Evolutionary conservation across 2,329 filamentous ascomycete genomes (phyloP).

Genomic region (Penicillium sp.): DNA sequence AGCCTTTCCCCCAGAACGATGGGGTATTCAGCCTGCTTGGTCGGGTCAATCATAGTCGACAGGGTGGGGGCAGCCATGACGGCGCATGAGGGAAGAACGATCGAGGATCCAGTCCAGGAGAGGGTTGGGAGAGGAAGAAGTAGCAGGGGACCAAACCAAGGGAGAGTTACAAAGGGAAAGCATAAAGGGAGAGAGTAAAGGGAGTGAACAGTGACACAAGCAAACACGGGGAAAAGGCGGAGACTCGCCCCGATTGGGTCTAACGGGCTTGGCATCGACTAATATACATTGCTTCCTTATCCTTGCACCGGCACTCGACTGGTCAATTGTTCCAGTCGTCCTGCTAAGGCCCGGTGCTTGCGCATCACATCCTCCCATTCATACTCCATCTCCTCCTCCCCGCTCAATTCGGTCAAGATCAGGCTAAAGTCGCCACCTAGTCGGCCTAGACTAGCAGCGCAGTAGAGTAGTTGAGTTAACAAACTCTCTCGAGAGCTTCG

Average conservation of each 20-base stretch:
- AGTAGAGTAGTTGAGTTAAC: conserved; percentile 87
- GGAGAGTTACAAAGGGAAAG: conserved; percentile 2
- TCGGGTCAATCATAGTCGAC: conserved; percentile 39
- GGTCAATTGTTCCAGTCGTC: conserved; percentile 49
- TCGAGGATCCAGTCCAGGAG: not conserved
- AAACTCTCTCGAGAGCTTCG: conserved; percentile 76
- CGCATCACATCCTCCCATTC: conserved; percentile 87
- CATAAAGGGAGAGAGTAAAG: conserved; percentile 1
- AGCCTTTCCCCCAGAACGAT: conserved; percentile 43
- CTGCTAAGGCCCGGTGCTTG: conserved; percentile 78
- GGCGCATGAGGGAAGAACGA: conserved; percentile 7
- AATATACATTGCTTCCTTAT: not conserved
- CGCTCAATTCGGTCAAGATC: conserved; percentile 62
- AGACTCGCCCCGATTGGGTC: conserved; percentile 8
- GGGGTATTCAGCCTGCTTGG: conserved; percentile 44
- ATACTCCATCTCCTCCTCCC: conserved; percentile 43
- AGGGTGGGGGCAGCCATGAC: conserved; percentile 32
- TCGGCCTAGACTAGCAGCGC: conserved; percentile 81
- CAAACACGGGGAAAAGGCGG: conserved; percentile 17
- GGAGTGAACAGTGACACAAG: conserved; percentile 10
- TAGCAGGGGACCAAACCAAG: not conserved
- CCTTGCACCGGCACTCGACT: conserved; percentile 20
- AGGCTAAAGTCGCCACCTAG: conserved; percentile 90
- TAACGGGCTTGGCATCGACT: conserved; percentile 2
- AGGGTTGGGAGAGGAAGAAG: conserved; percentile 4